A percentile compares a stretch with the other conserved stretches of the same genome.
Evolutionary conservation across 768 basidiomycete species (phyloP).

Genomic region (Tricholoma hemisulphureum): DNA sequence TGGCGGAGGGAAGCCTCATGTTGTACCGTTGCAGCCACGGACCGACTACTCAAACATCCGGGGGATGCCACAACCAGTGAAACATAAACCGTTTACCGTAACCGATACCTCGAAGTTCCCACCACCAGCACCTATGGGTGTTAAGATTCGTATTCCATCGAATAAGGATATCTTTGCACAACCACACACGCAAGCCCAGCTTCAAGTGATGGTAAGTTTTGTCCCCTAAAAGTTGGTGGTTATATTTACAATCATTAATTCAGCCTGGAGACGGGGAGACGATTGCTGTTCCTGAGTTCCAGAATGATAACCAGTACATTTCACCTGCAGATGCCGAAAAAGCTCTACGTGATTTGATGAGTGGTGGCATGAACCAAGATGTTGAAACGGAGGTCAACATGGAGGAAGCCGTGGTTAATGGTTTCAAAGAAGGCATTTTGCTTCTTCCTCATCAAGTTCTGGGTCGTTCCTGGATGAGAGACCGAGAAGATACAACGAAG

Average conservation of each 20-base stretch:
- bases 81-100: slow-evolving; percentile 1
- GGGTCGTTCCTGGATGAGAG: slow-evolving; percentile 84
- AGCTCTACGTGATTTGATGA: slow-evolving; percentile 74
- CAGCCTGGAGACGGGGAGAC: slow-evolving; percentile 29
- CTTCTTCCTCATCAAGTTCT: slow-evolving; percentile 88
- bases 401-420: slow-evolving; percentile 69
- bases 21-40: slow-evolving; percentile 8
- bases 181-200: slow-evolving; percentile 4
- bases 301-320: slow-evolving; percentile 32
- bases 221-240: neutral
- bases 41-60: slow-evolving; percentile 4
- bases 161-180: slow-evolving; percentile 26
- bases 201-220: neutral
- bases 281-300: slow-evolving; percentile 27
- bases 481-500: slow-evolving; percentile 64
- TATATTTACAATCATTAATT: neutral
- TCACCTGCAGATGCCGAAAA: slow-evolving; percentile 65
- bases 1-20: neutral
- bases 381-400: slow-evolving; percentile 56
- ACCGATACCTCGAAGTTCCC: slow-evolving; percentile 8
- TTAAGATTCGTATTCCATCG: slow-evolving; percentile 35
- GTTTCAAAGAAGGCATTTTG: slow-evolving; percentile 66
- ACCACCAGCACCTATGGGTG: slow-evolving; percentile 14
- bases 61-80: slow-evolving; percentile 9
- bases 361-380: slow-evolving; percentile 62